Conservation (phyloP, 1,284 basidiomycete species). For the Peniophora sp. region DNA sequence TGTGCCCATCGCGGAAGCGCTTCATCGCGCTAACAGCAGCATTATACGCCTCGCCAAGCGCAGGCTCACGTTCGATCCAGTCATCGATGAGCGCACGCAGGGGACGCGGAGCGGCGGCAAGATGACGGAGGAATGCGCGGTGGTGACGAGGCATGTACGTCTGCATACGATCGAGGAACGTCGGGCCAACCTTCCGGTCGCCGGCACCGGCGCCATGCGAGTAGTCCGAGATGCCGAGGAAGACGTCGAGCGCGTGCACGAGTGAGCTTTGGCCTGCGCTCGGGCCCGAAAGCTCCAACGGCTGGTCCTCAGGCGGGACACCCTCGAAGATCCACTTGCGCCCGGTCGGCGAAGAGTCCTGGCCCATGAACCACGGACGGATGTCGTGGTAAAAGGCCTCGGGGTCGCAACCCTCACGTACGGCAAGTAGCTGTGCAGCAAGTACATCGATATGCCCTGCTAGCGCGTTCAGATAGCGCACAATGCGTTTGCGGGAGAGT, state of each 20-base stretch:
- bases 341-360: conserved; percentile 54
- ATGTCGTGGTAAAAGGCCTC: conserved; percentile 79
- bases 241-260: conserved; percentile 85
- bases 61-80: conserved; percentile 15
- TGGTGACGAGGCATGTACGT: conserved; percentile 90
- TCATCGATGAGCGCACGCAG: conserved; percentile 44
- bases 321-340: conserved; percentile 82
- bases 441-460: conserved; percentile 64
- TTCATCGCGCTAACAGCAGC: conserved; percentile 67
- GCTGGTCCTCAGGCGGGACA: conserved; percentile 40
- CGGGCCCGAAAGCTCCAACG: conserved; percentile 74
- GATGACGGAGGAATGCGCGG: conserved; percentile 80
- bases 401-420: conserved; percentile 74
- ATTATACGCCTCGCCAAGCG: conserved; percentile 69
- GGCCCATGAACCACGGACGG: conserved; percentile 89
- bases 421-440: conserved; percentile 47
- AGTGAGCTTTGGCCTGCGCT: conserved; percentile 89
- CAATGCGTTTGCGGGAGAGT: conserved; percentile 68
- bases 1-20: conserved; percentile 80
- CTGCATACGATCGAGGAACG: conserved; percentile 77
- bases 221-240: conserved; percentile 77
- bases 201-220: conserved; percentile 21
- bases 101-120: conserved; percentile 55
- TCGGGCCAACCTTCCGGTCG: conserved; percentile 19
- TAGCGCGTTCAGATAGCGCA: conserved; percentile 63